phyloP scores from a whole-genome alignment of 768 basidiomycete genomes.

The Pleurotus salmoneostramineus region DNA sequence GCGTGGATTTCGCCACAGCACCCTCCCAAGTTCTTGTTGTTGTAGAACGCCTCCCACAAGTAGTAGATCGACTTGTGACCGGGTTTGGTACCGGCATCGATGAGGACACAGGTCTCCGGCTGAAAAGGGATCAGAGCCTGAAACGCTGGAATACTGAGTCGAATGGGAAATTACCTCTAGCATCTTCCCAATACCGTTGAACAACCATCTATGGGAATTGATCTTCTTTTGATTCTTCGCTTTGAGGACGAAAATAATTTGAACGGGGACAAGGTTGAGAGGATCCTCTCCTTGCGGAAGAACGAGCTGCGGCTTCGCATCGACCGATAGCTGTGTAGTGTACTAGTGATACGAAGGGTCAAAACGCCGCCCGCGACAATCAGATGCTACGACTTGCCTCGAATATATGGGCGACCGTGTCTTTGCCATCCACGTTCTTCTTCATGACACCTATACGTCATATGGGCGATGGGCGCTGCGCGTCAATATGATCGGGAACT shows the following conservation, averaged over 20 bases:
- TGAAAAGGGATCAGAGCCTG: background rate
- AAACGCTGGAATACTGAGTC: background rate
- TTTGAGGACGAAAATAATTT: conserved; percentile 86
- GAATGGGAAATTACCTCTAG: conserved; percentile 46
- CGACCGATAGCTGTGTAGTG: conserved; percentile 93
- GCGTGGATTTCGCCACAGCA: conserved; percentile 93
- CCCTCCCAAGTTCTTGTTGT: conserved; percentile 71
- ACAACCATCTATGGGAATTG: conserved; percentile 92
- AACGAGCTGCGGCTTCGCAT: conserved; percentile 83
- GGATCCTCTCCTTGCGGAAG: conserved; percentile 86
- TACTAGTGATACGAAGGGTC: conserved; percentile 48
- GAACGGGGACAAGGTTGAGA: conserved; percentile 89
- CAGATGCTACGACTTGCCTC: conserved; percentile 48
- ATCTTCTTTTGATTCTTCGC: conserved; percentile 95
- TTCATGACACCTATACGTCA: conserved; percentile 60
- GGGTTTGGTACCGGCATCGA: conserved; percentile 95
- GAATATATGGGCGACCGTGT: conserved; percentile 91
- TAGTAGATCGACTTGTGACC: conserved; percentile 95
- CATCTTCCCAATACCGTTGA: conserved; percentile 86
- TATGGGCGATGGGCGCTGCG: background rate
- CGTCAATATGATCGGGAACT: background rate
- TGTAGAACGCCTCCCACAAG: conserved; percentile 89
- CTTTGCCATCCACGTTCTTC: conserved; percentile 82
- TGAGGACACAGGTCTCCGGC: conserved; percentile 57
- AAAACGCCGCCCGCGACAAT: background rate